These are phyloP conservation scores for Pholiota molesta DNA, from an alignment of 768 basidiomycete genomes.

Conservation along the genomic window DNA sequence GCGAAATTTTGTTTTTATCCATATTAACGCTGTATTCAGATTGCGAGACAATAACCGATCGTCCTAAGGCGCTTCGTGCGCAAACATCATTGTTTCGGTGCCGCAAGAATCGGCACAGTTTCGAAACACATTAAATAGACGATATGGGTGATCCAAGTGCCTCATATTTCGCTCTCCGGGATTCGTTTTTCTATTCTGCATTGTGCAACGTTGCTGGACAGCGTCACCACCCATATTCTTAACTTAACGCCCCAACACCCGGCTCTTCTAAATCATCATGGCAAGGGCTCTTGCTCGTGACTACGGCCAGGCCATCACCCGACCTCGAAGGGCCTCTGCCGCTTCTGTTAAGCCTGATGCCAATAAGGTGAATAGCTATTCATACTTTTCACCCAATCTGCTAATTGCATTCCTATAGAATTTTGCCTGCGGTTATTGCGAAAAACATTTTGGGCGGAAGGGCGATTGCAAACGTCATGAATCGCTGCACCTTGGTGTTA, in stretches of 20 bases:
- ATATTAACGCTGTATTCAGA: slow-evolving; percentile 17
- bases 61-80: slow-evolving; percentile 20
- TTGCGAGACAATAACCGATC: slow-evolving; percentile 26
- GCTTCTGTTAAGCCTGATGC: background rate
- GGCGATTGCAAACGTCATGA: slow-evolving; percentile 65
- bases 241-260: slow-evolving; percentile 13
- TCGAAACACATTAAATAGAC: slow-evolving; percentile 23
- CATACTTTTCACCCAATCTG: background rate
- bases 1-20: slow-evolving; percentile 18
- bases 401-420: slow-evolving; percentile 1
- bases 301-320: background rate
- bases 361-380: slow-evolving; percentile 1
- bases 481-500: slow-evolving; percentile 49
- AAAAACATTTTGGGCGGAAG: slow-evolving; percentile 54
- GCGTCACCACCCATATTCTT: slow-evolving; percentile 34
- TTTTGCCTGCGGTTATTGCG: slow-evolving; percentile 44
- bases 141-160: slow-evolving; percentile 9
- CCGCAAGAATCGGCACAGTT: slow-evolving; percentile 16
- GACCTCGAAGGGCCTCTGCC: background rate
- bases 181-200: slow-evolving; percentile 15
- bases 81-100: slow-evolving; percentile 25
- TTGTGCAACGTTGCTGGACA: slow-evolving; percentile 47
- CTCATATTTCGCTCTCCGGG: slow-evolving; percentile 22
- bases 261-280: slow-evolving; percentile 9
- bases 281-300: slow-evolving; percentile 6